Percentiles rank a stretch among this genome's conserved stretches.
phyloP scores from a whole-genome alignment of 2,329 filamentous ascomycete genomes.

The Talaromyces sp. region DNA sequence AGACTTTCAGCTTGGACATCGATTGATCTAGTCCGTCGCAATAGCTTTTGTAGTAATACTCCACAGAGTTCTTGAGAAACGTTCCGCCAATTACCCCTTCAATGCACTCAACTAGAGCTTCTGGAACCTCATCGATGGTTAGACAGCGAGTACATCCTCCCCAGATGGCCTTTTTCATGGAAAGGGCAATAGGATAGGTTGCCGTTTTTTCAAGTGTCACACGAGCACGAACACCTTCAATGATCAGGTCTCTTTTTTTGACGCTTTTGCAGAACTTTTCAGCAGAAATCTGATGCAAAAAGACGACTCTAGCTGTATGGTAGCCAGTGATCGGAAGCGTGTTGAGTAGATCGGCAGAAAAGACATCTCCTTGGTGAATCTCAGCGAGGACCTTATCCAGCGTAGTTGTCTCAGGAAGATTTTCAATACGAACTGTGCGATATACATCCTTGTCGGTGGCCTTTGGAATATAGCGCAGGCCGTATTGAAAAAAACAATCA shows the following conservation, averaged over 20 bases:
- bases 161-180: slow-evolving; percentile 2
- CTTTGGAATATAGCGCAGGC: slow-evolving; percentile 30
- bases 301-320: slow-evolving; percentile 31
- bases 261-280: slow-evolving; percentile 22
- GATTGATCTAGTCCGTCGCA: background rate
- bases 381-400: slow-evolving; percentile 26
- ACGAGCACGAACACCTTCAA: slow-evolving; percentile 18
- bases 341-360: slow-evolving; percentile 29
- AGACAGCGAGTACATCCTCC: slow-evolving; percentile 14
- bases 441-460: slow-evolving; percentile 24
- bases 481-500: slow-evolving; percentile 29
- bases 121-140: background rate
- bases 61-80: slow-evolving; percentile 3
- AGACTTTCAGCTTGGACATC: background rate
- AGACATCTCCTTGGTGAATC: slow-evolving; percentile 27
- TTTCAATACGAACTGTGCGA: slow-evolving; percentile 30
- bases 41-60: slow-evolving; percentile 5
- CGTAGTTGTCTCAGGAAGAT: slow-evolving; percentile 24
- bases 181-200: slow-evolving; percentile 10
- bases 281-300: slow-evolving; percentile 27
- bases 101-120: background rate
- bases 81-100: background rate
- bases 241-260: slow-evolving; percentile 19
- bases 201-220: slow-evolving; percentile 15
- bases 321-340: slow-evolving; percentile 28